Evolutionary conservation across 1,284 basidiomycete genomes (phyloP), one percentile per base, ranked within the genome.

Genomic region (Leccinum subspadiceum): DNA sequence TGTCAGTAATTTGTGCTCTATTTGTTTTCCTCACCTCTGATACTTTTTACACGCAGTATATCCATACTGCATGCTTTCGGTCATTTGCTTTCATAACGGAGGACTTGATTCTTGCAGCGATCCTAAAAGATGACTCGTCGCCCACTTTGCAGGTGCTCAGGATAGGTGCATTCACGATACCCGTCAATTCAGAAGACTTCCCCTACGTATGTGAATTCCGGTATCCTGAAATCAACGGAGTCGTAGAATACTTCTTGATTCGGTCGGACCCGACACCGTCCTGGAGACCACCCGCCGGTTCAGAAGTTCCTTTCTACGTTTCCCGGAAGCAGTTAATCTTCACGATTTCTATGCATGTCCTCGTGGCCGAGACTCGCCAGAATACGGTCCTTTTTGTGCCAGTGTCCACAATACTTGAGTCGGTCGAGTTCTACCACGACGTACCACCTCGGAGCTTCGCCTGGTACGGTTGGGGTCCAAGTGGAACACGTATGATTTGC

Each of bases 401-500:
- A 60, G 50, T 63, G 65, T 64, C 66, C 66, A 57, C 76, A 74
- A 20, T 84, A 79, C 17, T 88, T 82, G 70, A 69, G 70, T 64
- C 74, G 71, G 55, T 76, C 76, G 39, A 70, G 68, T 63, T 81
- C 12, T 78, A 82, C 62, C 77, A 75, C 2, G 66, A 68, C 12
- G 74, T 74, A 3, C 70, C 84, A 44, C 63, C 77, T 44, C 63
- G 71, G 5, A 68, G 70, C 50, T 63, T 84, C 50, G 22, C 62
- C n/a, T 87, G 84, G 85, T 63, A 71, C 2, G 66, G 69, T 26
- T 87, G 86, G 86, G 83, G 83, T 12, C 77, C 77, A 1, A 55
- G 46, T 9, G 78, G 78, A 3, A 75, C 78, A 13, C 79, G 81
- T 33, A 66, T 83, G 61, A 56, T 82, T 33, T 64, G 54, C 49